Base-by-base conservation (phyloP, 371 early-diverging fungal species). In the Capillidium heterosporum region DNA sequence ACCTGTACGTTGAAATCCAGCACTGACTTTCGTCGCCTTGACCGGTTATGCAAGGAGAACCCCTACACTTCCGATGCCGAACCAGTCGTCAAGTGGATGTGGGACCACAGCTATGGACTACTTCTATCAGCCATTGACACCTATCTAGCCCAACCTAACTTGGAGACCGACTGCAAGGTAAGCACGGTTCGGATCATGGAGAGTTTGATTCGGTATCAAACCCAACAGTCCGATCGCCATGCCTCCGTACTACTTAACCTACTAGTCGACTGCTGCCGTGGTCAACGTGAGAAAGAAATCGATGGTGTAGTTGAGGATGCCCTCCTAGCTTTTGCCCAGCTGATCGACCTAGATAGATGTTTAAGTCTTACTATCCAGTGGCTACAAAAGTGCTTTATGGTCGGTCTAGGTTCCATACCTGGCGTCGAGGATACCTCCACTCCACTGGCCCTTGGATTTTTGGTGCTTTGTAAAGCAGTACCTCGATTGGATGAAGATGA, bases 141-240 rank as follows among this genome's bases (percentile, higher is more conserved):
- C 35, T 35, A 35, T 35, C 13, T 35, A 13, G 13, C 4, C 35
- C 35, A 35, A 35, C 35, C 35, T 35, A 13, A 35, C 13, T 35
- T 35, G 13, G 35, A 35, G 4, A 13, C 13, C 4, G 35, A 35
- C 13, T 13, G 4, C 13, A 35, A 35, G 13, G 13, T 35, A 7
- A 35, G 35, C 35, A 35, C 35, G 13, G 13, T 35, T 7, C 35
- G 44, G 8, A 10, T 53, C 8, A 17, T 53, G 23, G 53, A 28
- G 41, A 32, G n/a, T 29, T 31, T 53, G 39, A 53, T 53, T 17
- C 21, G 21, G 53, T 8, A 53, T 39, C 53, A 53, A n/a, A 29
- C 53, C 11, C 35, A 21, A 8, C 53, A 27, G 17, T 31, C 35
- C 32, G 39, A 53, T 39, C 35, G 27, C 5, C 29, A 53, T 23